Percentiles rank a stretch among this genome's conserved stretches.
Evolutionary conservation across 2,329 filamentous ascomycete genomes (phyloP).

Genomic region (Parastagonospora avenae): DNA sequence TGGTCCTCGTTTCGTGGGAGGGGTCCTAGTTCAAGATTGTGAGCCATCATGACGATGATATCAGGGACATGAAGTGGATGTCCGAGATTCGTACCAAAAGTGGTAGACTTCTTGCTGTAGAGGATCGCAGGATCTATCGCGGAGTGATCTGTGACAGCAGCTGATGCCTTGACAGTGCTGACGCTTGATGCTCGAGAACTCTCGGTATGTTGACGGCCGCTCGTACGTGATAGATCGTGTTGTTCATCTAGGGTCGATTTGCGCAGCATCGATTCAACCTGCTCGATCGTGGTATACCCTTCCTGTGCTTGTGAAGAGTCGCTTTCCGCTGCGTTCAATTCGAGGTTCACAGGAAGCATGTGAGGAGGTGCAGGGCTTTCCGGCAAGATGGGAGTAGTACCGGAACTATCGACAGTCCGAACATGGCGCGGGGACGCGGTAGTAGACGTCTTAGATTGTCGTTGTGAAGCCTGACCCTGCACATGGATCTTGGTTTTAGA

Average conservation of each 20-base stretch:
- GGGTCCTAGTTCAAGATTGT: slow-evolving; percentile 11
- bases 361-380: neutral
- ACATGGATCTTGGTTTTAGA: neutral
- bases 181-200: slow-evolving; percentile 18
- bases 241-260: neutral
- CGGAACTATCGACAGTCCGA: slow-evolving; percentile 27
- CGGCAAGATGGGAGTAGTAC: slow-evolving; percentile 21
- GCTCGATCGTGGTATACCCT: neutral
- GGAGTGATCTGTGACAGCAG: slow-evolving; percentile 5
- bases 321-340: neutral
- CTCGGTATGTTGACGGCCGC: neutral
- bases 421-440: slow-evolving; percentile 17
- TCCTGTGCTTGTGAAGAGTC: neutral
- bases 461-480: neutral
- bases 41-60: slow-evolving; percentile 16
- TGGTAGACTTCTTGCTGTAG: slow-evolving; percentile 15
- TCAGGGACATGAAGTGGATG: neutral
- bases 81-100: slow-evolving; percentile 19
- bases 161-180: slow-evolving; percentile 20
- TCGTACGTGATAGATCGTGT: neutral
- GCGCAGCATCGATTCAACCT: neutral
- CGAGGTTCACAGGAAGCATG: neutral
- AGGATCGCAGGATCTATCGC: slow-evolving; percentile 20
- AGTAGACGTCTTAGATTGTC: slow-evolving; percentile 1
- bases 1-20: neutral